These are phyloP conservation scores for Amniculicola lignicola DNA, from an alignment of 495 filamentous ascomycete species.

Conservation along the genomic window DNA sequence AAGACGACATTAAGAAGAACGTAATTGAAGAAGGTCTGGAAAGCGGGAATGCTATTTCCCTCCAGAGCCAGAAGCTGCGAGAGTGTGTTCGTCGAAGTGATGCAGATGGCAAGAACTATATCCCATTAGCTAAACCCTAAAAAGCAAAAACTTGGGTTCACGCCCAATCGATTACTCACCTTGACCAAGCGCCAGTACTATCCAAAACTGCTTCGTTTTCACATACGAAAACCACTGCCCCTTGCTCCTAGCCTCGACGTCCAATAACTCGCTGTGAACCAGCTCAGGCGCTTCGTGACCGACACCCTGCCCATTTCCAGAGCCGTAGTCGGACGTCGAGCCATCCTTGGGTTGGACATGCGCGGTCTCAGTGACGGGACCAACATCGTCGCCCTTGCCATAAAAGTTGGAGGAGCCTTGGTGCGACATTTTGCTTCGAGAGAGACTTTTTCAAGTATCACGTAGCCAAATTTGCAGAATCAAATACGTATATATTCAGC, in stretches of 20 bases:
- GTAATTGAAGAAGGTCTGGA: constrained; percentile 95
- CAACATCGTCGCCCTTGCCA: constrained; percentile 33
- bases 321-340: constrained; percentile 15
- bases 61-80: constrained; percentile 65
- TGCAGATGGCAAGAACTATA: constrained; percentile 78
- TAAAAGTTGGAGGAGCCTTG: constrained; percentile 5
- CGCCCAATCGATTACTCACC: neutral
- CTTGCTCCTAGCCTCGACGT: constrained; percentile 42
- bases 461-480: no score
- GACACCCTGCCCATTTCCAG: constrained; percentile 26
- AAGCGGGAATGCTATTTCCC: constrained; percentile 86
- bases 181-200: constrained; percentile 72
- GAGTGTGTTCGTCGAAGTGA: constrained; percentile 87
- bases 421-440: constrained; percentile 22
- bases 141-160: neutral
- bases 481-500: no score
- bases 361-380: constrained; percentile 12
- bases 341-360: constrained; percentile 36
- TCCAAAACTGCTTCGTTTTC: constrained; percentile 80
- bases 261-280: constrained; percentile 38
- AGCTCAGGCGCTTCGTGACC: constrained; percentile 35
- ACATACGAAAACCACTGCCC: constrained; percentile 72
- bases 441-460: no score
- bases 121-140: constrained; percentile 6
- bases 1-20: constrained; percentile 79